phyloP scores from a whole-genome alignment of 176 grass and related monocot genomes.

The Musa schizocarpa region DNA sequence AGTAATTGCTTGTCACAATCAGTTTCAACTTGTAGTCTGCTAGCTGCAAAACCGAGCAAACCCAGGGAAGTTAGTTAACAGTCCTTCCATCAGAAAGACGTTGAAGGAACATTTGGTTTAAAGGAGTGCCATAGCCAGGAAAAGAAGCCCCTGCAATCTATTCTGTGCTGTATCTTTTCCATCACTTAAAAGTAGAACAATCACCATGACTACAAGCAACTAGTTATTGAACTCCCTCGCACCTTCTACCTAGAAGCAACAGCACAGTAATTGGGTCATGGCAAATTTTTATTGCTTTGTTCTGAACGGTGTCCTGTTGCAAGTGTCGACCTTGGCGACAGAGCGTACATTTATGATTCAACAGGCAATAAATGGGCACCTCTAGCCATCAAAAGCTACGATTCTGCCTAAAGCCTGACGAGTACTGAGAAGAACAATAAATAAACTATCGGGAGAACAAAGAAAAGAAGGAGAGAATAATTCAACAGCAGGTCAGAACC shows the following conservation, averaged over 20 bases:
- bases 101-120: not conserved
- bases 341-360: constrained; percentile 9
- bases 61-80: not conserved
- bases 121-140: not conserved
- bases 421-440: constrained; percentile 4
- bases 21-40: not conserved
- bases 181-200: constrained; percentile 7
- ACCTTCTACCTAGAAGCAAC: not conserved
- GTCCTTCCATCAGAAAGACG: constrained; percentile 4
- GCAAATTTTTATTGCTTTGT: not conserved
- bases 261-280: constrained; percentile 11
- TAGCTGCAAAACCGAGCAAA: not conserved
- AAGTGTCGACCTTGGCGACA: not conserved
- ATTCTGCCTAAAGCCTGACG: not conserved
- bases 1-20: not conserved
- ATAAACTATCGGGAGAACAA: not conserved
- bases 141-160: not conserved
- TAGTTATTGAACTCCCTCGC: not conserved
- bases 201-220: constrained; percentile 1
- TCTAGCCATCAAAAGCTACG: not conserved
- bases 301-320: not conserved
- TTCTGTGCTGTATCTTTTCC: not conserved
- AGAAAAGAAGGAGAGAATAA: constrained; percentile 4
- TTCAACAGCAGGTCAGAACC: constrained; percentile 3
- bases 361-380: not conserved